Percentiles rank a stretch among this genome's conserved stretches.
These are phyloP conservation scores for Rhododendron ferrugineum DNA, from an alignment of 148 eudicot genomes.

Conservation along the genomic window DNA sequence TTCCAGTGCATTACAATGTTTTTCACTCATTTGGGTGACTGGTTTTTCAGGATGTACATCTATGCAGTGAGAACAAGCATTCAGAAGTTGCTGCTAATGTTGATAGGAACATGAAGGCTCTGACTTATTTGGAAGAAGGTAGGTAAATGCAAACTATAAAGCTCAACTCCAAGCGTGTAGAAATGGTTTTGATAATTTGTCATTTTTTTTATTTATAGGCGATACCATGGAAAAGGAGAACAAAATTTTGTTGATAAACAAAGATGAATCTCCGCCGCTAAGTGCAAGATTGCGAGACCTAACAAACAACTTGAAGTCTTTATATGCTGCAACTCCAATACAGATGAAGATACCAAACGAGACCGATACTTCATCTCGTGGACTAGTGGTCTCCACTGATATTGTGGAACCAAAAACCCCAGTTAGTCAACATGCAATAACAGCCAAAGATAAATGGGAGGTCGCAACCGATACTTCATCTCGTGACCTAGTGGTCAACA, in stretches of 20 bases:
- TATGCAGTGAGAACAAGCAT: not conserved
- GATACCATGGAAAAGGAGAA: slow-evolving; percentile 48
- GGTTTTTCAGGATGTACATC: slow-evolving; percentile 20
- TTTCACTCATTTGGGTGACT: not conserved
- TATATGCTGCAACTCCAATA: slow-evolving; percentile 52
- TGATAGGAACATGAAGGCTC: slow-evolving; percentile 11
- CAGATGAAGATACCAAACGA: slow-evolving; percentile 28
- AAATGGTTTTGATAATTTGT: not conserved
- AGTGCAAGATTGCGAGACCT: slow-evolving; percentile 54
- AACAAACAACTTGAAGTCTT: slow-evolving; percentile 50
- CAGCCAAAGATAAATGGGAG: slow-evolving; percentile 21
- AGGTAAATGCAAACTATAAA: not conserved
- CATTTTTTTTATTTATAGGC: slow-evolving; percentile 7
- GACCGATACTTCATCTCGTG: slow-evolving; percentile 19
- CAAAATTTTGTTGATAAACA: slow-evolving; percentile 9
- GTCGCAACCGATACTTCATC: slow-evolving; percentile 19
- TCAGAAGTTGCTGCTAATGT: slow-evolving; percentile 8
- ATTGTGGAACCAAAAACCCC: slow-evolving; percentile 55
- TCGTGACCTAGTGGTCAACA: slow-evolving; percentile 16
- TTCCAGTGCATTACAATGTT: not conserved
- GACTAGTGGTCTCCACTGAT: slow-evolving; percentile 28
- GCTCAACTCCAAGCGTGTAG: not conserved
- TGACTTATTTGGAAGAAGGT: slow-evolving; percentile 13
- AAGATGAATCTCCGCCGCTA: slow-evolving; percentile 59
- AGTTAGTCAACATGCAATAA: slow-evolving; percentile 6